Base-by-base conservation (phyloP, 1,139 yeast species). In the Geotrichum reessii region DNA sequence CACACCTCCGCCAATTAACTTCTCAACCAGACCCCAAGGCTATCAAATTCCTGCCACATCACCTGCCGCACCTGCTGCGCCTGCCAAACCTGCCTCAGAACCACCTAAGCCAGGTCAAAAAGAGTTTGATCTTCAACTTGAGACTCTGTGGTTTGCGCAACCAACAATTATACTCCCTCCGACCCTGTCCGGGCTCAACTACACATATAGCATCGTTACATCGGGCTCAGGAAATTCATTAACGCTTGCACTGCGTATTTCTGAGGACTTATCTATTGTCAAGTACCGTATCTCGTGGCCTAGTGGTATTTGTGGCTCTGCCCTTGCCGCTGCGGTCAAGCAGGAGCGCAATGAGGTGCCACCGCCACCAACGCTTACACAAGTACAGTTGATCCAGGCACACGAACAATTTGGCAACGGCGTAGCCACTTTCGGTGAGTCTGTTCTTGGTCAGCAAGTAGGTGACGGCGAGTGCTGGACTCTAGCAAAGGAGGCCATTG, bases 401-500 rank as follows among this genome's bases (percentile, higher is more conserved):
- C 63, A 62, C 47, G 55, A 73, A 1, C 71, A 68, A 21, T 78
- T 77, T 57, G 77, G 78, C 56, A 69, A 76, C 28, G 71, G 71
- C 50, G 79, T 86, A 11, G 90, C 88, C 3, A 71, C 78, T 24
- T 86, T 89, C 88, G 76, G 83, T 64, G 86, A 84, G 65, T 78
- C 78, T 47, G 77, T 77, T 50, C 66, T 73, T 52, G 87, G 86
- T 1, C 75, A 76, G 52, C 76, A 76, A 58, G 87, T 86, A 7
- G 89, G 88, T 1, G 72, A 81, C 56, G 93, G 93, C 9, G 92
- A 86, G 67, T 86, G 93, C 71, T 86, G 92, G 92, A 87, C 87
- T 49, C 76, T 86, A 61, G 92, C 90, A 0, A 78, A 79, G 56
- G 82, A 83, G 57, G 89, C 90, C 0, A 73, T 86, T 47, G 73